A percentile compares a stretch with the other conserved stretches of the same genome.
phyloP scores from a whole-genome alignment of 306 rosid genomes.

The Astragalus membranaceus region DNA sequence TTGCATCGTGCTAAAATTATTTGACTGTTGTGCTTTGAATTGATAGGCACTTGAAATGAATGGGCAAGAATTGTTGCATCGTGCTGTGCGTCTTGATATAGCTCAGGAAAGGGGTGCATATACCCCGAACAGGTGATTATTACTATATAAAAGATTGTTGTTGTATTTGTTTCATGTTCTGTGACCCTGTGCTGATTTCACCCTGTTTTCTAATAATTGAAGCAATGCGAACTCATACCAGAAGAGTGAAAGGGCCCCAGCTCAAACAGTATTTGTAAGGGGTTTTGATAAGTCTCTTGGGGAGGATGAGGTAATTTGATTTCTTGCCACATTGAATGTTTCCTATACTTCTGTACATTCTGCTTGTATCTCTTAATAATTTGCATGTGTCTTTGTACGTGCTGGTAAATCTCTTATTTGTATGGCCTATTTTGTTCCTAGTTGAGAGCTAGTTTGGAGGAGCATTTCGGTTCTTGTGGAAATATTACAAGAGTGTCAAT shows the following conservation, averaged over 20 bases:
- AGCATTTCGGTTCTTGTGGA: slow-evolving; percentile 62
- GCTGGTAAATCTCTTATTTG: neutral
- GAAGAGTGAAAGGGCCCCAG: slow-evolving; percentile 34
- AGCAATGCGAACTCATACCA: slow-evolving; percentile 51
- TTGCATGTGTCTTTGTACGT: neutral
- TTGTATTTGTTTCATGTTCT: too few relatives aligned
- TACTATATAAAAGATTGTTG: neutral
- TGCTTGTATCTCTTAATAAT: neutral
- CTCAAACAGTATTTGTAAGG: slow-evolving; percentile 44
- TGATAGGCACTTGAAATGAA: slow-evolving; percentile 58
- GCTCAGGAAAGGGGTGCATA: slow-evolving; percentile 66
- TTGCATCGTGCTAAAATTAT: too few relatives aligned
- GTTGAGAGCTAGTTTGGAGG: slow-evolving; percentile 45
- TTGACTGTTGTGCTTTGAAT: neutral
- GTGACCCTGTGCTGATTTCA: too few relatives aligned
- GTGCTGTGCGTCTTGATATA: slow-evolving; percentile 54
- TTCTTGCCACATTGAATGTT: neutral
- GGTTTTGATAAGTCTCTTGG: slow-evolving; percentile 70
- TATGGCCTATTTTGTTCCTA: slow-evolving; percentile 12
- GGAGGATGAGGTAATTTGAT: slow-evolving; percentile 52
- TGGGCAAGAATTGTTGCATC: slow-evolving; percentile 37
- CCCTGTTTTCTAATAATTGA: slow-evolving; percentile 4
- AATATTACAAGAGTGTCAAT: slow-evolving; percentile 61
- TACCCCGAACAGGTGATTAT: slow-evolving; percentile 55
- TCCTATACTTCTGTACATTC: neutral